phyloP scores from a whole-genome alignment of 805 yeast genomes.

The Candida silvatica region DNA sequence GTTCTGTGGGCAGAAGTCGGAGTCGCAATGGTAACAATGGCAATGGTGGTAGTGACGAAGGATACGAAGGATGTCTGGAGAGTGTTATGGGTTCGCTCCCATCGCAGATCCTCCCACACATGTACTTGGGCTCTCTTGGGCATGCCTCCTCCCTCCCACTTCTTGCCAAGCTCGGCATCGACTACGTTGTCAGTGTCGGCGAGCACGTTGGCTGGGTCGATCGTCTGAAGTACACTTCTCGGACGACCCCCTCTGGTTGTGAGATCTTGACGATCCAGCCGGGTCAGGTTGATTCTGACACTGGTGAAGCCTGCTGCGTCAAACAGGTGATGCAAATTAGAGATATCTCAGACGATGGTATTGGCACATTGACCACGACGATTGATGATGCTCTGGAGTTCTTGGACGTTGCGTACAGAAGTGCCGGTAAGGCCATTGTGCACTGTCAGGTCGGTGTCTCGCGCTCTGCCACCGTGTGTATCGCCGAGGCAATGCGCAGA shows the following conservation, averaged over 20 bases:
- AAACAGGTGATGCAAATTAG: slow-evolving; percentile 51
- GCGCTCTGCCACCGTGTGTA: slow-evolving; percentile 89
- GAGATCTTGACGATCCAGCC: slow-evolving; percentile 17
- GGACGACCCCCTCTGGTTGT: slow-evolving; percentile 20
- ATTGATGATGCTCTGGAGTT: slow-evolving; percentile 58
- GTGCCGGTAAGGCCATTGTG: slow-evolving; percentile 52
- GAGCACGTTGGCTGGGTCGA: slow-evolving; percentile 63
- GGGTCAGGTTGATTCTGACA: slow-evolving; percentile 8
- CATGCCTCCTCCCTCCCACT: slow-evolving; percentile 73
- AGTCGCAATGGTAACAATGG: background rate
- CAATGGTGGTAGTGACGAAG: background rate
- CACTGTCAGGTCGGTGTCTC: slow-evolving; percentile 97
- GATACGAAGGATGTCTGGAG: slow-evolving; percentile 4
- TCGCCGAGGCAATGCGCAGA: slow-evolving; percentile 88
- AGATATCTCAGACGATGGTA: slow-evolving; percentile 85
- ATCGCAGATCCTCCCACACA: slow-evolving; percentile 71
- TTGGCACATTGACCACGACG: slow-evolving; percentile 60
- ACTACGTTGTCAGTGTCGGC: slow-evolving; percentile 78
- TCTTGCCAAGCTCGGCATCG: slow-evolving; percentile 57
- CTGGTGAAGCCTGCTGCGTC: slow-evolving; percentile 24
- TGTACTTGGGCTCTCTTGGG: slow-evolving; percentile 74
- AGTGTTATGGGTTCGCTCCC: slow-evolving; percentile 61
- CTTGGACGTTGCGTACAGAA: slow-evolving; percentile 44
- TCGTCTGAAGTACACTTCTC: slow-evolving; percentile 10
- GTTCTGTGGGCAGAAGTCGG: no score